Evolutionary conservation across 2,329 filamentous ascomycete genomes (phyloP), one percentile per base, ranked within the genome.

Genomic region (Ophiostoma populinum): DNA sequence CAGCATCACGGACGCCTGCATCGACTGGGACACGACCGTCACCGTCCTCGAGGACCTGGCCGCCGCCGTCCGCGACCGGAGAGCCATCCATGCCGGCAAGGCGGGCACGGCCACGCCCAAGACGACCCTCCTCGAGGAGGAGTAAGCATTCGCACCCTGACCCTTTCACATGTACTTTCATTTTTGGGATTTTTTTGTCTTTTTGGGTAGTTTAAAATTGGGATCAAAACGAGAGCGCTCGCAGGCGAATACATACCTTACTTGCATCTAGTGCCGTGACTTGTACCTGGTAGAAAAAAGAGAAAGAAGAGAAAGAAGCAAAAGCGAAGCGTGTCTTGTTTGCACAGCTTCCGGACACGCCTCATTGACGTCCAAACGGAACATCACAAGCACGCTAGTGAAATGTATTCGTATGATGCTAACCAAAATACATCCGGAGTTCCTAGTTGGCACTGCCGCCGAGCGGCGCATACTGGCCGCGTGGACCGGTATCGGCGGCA

Each of bases 1-100:
- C 50, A 87, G 79, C 56, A 94, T 94, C 58, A 94, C 86, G 1
- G 86, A 94, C 55, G 87, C 86, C 37, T 98, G 87, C 62, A 93
- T 98, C 52, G 65, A 80, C 64, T 94, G 87, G 87, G 81, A 92
- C 11, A 67, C 64, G 35, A 94, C 86, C 1, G 72, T 90, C 27
- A 61, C 69, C 2, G 80, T 90, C 1, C 67, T 95, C 17, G 80
- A 93, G 56, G 70, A 87, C 47, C 68, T 95, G 20, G 86, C 90
- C 6, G 72, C 74, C n/a, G 80, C 82, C 24, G 78, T 95, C 35
- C 71, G 80, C 34, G 69, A 71, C 43, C 72, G 87, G 47, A 72
- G 90, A 48, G 62, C 71, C 47, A 38, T 59, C 27, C 63, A 59
- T 46, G 54, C 53, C 24, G 56, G 54, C 36, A 43, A 49, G 32